Percentiles rank a stretch among this genome's conserved stretches.
Conservation (phyloP, 2,329 filamentous ascomycete species). For the Trichophyton simii region DNA sequence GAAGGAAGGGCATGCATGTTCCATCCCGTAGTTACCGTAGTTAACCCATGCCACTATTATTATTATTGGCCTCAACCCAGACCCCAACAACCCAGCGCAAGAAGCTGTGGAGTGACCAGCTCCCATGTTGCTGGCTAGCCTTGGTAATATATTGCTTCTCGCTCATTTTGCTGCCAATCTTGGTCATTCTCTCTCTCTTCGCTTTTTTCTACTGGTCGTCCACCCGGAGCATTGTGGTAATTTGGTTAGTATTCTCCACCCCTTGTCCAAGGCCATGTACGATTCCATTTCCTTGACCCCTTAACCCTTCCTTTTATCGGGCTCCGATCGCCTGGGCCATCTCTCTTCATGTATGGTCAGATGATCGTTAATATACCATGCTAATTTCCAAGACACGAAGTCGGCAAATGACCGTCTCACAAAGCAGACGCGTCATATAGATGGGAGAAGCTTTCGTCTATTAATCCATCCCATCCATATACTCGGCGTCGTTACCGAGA, state of each 20-base stretch:
- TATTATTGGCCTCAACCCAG: not conserved
- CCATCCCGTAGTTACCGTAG: not conserved
- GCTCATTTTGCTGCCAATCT: not conserved
- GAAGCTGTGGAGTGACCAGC: not conserved
- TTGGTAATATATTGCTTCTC: not conserved
- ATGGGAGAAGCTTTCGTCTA: not conserved
- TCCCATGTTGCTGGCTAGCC: not conserved
- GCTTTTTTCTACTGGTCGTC: not conserved
- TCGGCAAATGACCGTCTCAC: not conserved
- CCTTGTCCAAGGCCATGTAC: not conserved
- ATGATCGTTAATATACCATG: not conserved
- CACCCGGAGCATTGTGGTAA: not conserved
- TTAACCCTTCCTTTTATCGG: not conserved
- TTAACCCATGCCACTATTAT: not conserved
- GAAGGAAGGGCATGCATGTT: not conserved
- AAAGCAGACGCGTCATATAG: not conserved
- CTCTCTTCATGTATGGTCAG: not conserved
- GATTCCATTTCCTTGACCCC: not conserved
- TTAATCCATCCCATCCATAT: not conserved
- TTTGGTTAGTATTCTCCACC: constrained; percentile 3
- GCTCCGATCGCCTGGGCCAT: constrained; percentile 2
- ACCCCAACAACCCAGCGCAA: not conserved
- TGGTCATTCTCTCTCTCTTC: not conserved
- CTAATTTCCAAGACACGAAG: not conserved
- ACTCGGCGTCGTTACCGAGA: not conserved